Percentiles rank a stretch among this genome's conserved stretches.
phyloP scores from a whole-genome alignment of 2,329 filamentous ascomycete species.

The Emmonsiellopsis sp. region DNA sequence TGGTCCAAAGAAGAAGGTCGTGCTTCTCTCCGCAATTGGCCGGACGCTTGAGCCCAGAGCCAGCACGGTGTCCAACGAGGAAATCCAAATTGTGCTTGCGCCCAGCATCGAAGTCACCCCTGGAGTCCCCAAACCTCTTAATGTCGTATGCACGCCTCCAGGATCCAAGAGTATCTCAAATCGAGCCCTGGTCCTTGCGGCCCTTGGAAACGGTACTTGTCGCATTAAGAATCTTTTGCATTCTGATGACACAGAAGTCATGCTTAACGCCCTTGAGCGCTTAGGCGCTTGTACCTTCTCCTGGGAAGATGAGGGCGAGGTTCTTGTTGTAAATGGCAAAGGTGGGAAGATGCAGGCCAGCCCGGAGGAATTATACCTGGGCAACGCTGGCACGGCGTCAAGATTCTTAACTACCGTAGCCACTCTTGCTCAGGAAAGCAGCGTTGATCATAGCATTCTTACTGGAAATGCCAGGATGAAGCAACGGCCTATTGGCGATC shows the following conservation, averaged over 20 bases:
- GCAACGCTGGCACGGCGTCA: slow-evolving; percentile 92
- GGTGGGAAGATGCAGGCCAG: slow-evolving; percentile 77
- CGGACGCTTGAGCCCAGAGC: slow-evolving; percentile 79
- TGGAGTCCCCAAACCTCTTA: slow-evolving; percentile 55
- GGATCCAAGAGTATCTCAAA: slow-evolving; percentile 98
- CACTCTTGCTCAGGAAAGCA: slow-evolving; percentile 62
- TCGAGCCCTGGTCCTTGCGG: slow-evolving; percentile 84
- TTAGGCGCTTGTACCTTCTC: slow-evolving; percentile 80
- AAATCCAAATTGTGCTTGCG: slow-evolving; percentile 75
- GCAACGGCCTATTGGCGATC: slow-evolving; percentile 79
- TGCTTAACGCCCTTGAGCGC: slow-evolving; percentile 82
- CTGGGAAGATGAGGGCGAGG: slow-evolving; percentile 91
- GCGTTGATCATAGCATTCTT: slow-evolving; percentile 61
- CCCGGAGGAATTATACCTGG: slow-evolving; percentile 71
- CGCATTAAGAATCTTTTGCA: slow-evolving; percentile 87
- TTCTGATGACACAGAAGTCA: slow-evolving; percentile 94
- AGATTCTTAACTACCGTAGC: slow-evolving; percentile 90
- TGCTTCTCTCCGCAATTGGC: slow-evolving; percentile 82
- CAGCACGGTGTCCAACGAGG: slow-evolving; percentile 75
- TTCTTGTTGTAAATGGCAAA: slow-evolving; percentile 79
- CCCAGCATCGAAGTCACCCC: slow-evolving; percentile 66
- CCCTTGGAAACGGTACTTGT: slow-evolving; percentile 75
- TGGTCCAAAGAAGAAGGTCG: slow-evolving; percentile 89
- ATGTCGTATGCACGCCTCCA: slow-evolving; percentile 73
- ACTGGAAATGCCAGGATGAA: slow-evolving; percentile 97